A percentile compares a stretch with the other conserved stretches of the same genome.
These are phyloP conservation scores for Phaeomoniella chlamydospora DNA, from an alignment of 2,329 filamentous ascomycete species.

Conservation along the genomic window DNA sequence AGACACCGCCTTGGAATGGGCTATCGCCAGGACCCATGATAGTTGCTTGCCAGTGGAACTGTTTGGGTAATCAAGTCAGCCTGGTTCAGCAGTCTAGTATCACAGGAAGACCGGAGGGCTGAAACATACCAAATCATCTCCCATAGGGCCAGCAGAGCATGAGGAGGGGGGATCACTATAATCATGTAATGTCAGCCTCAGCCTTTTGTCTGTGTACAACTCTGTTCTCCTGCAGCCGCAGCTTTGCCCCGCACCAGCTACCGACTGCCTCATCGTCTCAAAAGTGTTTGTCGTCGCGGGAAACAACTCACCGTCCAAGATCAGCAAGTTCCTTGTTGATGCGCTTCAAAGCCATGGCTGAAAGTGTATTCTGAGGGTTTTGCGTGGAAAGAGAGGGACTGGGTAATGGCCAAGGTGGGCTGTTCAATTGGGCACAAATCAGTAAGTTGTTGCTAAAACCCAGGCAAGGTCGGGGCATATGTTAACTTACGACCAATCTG, in stretches of 20 bases:
- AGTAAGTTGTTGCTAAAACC: background rate
- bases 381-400: background rate
- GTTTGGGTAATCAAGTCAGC: conserved; percentile 5
- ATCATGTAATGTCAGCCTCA: background rate
- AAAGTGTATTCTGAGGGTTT: conserved; percentile 8
- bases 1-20: conserved; percentile 94
- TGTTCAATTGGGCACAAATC: background rate
- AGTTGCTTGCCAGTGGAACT: conserved; percentile 99
- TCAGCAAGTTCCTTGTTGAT: conserved; percentile 40
- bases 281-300: conserved; percentile 3
- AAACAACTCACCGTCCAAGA: conserved; percentile 30
- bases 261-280: background rate
- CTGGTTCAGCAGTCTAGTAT: background rate
- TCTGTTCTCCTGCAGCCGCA: too few relatives aligned
- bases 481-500: too few relatives aligned
- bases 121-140: conserved; percentile 83
- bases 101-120: background rate
- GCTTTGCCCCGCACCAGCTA: too few relatives aligned
- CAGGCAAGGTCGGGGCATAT: too few relatives aligned
- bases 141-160: conserved; percentile 92
- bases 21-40: conserved; percentile 99
- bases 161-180: conserved; percentile 90
- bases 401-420: conserved; percentile 1
- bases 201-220: background rate
- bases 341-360: conserved; percentile 33